phyloP scores from a whole-genome alignment of 2,329 filamentous ascomycete species.

The Ceratocystiopsis minuta region DNA sequence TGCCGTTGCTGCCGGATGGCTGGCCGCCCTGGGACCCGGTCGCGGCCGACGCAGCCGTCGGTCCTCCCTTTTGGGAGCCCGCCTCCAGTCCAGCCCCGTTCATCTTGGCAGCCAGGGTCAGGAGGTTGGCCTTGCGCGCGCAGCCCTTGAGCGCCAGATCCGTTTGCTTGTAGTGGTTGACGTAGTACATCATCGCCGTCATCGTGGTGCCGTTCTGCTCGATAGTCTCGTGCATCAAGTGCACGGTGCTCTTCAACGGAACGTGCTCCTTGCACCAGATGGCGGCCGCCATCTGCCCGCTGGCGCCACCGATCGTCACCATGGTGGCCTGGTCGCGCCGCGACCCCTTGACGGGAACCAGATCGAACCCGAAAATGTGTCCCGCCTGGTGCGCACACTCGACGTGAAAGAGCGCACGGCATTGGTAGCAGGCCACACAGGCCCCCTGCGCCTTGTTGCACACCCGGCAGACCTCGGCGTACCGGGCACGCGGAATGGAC shows the following conservation, averaged over 20 bases:
- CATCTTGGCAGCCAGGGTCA: constrained; percentile 44
- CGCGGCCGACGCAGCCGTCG: constrained; percentile 12
- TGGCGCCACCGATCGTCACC: constrained; percentile 65
- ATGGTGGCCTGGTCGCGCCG: constrained; percentile 64
- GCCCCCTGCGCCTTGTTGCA: constrained; percentile 63
- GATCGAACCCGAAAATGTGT: constrained; percentile 75
- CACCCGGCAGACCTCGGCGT: constrained; percentile 63
- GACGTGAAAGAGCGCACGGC: constrained; percentile 56
- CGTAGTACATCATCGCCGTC: constrained; percentile 73
- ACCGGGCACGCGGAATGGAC: constrained; percentile 54
- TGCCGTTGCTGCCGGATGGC: constrained; percentile 2
- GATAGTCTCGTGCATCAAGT: constrained; percentile 61
- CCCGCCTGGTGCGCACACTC: constrained; percentile 76
- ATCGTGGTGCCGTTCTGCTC: constrained; percentile 53
- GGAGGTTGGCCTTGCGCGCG: constrained; percentile 74
- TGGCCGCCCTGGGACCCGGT: background rate
- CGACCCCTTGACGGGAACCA: constrained; percentile 77
- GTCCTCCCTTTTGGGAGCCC: constrained; percentile 11
- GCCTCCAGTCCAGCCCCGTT: too few relatives aligned
- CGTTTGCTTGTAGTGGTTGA: constrained; percentile 83
- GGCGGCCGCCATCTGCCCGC: constrained; percentile 64
- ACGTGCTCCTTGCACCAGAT: constrained; percentile 86
- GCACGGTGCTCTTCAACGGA: constrained; percentile 52
- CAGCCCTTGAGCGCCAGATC: constrained; percentile 82
- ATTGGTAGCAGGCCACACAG: constrained; percentile 67